These are phyloP conservation scores for Mucuna pruriens DNA, from an alignment of 306 rosid genomes.

Conservation along the genomic window DNA sequence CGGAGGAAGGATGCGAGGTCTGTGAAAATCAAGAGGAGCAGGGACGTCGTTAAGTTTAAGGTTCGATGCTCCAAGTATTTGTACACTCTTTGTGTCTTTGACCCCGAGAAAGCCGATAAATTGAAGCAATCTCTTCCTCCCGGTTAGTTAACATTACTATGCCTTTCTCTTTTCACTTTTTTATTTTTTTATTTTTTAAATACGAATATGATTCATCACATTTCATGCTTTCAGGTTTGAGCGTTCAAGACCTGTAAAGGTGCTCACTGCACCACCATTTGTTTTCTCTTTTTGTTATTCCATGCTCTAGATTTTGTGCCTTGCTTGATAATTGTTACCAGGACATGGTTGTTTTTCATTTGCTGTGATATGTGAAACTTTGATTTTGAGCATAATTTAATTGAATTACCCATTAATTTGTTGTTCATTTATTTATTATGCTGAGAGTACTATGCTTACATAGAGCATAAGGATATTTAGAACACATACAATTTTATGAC, in stretches of 20 bases:
- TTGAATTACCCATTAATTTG: not conserved
- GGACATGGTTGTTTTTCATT: conserved; percentile 4
- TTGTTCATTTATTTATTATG: not conserved
- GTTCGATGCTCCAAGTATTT: conserved; percentile 88
- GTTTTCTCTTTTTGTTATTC: not conserved
- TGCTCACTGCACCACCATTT: not conserved
- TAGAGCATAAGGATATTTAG: not conserved
- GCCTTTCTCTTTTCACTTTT: too few relatives aligned
- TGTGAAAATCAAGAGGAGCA: conserved; percentile 79
- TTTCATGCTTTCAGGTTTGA: conserved; percentile 60
- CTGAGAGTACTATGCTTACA: not conserved
- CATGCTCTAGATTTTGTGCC: not conserved
- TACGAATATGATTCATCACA: not conserved
- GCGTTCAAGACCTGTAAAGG: conserved; percentile 70
- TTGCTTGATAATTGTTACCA: not conserved
- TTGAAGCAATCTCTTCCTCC: conserved; percentile 98
- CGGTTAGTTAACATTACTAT: conserved; percentile 27
- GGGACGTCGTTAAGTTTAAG: conserved; percentile 83
- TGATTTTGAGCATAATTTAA: not conserved
- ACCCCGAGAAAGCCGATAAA: conserved; percentile 78
- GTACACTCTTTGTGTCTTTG: conserved; percentile 83
- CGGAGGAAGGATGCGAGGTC: conserved; percentile 84
- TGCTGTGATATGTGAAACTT: conserved; percentile 10
- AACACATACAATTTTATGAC: not conserved
- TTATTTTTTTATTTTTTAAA: too few relatives aligned